Evolutionary conservation across 2,329 filamentous ascomycete genomes (phyloP).

Genomic region (Trichoderma sp.): DNA sequence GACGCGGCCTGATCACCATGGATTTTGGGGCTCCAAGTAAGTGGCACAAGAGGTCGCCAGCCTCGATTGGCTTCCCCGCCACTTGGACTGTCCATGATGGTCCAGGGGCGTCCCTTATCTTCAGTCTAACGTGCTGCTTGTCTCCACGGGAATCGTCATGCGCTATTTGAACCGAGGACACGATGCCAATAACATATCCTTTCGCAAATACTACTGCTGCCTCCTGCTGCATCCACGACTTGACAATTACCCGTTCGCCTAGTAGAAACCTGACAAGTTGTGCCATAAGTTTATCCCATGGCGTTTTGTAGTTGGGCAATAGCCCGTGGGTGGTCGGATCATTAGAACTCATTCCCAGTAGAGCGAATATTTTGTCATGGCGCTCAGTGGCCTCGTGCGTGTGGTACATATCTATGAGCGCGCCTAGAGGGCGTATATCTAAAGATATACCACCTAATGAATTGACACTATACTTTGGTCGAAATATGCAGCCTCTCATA

Average conservation of each 20-base stretch:
- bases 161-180: not conserved
- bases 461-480: not conserved
- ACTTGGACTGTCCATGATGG: not conserved
- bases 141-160: not conserved
- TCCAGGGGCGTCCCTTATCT: not conserved
- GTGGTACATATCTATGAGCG: constrained; percentile 18
- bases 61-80: not conserved
- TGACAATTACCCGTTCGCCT: not conserved
- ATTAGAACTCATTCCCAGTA: constrained; percentile 24
- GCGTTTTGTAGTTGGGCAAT: not conserved
- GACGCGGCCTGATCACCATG: not conserved
- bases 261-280: not conserved
- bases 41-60: not conserved
- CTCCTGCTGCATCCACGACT: not conserved
- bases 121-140: not conserved
- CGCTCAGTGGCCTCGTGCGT: constrained; percentile 23
- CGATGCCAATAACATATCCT: not conserved
- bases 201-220: not conserved
- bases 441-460: constrained; percentile 25
- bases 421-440: constrained; percentile 12
- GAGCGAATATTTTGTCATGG: constrained; percentile 27
- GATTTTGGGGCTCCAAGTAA: not conserved
- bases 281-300: not conserved
- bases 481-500: constrained; percentile 11
- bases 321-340: not conserved